Evolutionary conservation across 2,329 filamentous ascomycete species (phyloP).

Genomic region (Exophiala viscosa): DNA sequence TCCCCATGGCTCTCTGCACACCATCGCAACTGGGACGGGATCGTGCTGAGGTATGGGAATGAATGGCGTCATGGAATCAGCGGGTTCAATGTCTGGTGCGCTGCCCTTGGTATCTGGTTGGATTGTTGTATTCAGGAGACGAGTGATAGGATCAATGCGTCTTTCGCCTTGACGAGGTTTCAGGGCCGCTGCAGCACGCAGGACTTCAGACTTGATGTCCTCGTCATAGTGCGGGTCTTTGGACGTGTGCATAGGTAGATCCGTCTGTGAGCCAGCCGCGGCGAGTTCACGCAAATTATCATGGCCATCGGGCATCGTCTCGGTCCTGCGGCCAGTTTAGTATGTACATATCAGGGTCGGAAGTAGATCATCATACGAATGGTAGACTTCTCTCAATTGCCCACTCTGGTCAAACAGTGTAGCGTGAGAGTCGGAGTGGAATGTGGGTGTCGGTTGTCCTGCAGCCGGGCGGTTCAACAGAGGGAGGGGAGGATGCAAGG

Average conservation of each 20-base stretch:
- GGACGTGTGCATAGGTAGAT: constrained; percentile 54
- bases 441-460: constrained; percentile 27
- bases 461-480: constrained; percentile 51
- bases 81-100: constrained; percentile 50
- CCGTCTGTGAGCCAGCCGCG: constrained; percentile 10
- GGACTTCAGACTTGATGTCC: constrained; percentile 58
- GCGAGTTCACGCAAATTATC: constrained; percentile 22
- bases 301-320: constrained; percentile 9
- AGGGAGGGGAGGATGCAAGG: constrained; percentile 58
- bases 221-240: constrained; percentile 62
- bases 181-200: constrained; percentile 58
- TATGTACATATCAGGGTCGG: neutral
- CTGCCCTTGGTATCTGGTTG: constrained; percentile 50
- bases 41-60: constrained; percentile 52
- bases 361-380: constrained; percentile 9
- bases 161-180: constrained; percentile 51
- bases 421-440: constrained; percentile 16
- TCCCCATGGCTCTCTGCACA: constrained; percentile 66
- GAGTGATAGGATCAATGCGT: constrained; percentile 56
- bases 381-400: constrained; percentile 12
- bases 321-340: constrained; percentile 12
- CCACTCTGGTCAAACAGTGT: constrained; percentile 24
- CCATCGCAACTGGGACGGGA: constrained; percentile 67
- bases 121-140: constrained; percentile 62
- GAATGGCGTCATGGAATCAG: constrained; percentile 64